Evolutionary conservation across 1,284 basidiomycete genomes (phyloP).

Genomic region (Amylostereum chailletii): DNA sequence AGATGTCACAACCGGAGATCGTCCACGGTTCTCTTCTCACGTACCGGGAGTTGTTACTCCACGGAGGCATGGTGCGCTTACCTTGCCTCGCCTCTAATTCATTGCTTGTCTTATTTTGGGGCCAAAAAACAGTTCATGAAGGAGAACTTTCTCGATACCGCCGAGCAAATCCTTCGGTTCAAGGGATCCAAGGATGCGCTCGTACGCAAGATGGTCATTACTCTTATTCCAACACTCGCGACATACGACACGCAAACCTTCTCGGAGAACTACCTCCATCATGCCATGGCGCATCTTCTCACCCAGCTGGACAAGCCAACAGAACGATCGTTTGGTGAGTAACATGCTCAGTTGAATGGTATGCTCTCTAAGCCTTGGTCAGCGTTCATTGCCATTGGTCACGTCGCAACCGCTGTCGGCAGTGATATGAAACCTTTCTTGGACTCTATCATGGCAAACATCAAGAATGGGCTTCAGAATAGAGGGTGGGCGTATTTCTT

Average conservation of each 20-base stretch:
- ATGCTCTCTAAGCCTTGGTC: conserved; percentile 7
- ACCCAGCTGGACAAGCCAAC: conserved; percentile 84
- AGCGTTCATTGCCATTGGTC: conserved; percentile 96
- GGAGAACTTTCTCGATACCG: conserved; percentile 82
- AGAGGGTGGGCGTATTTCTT: conserved; percentile 55
- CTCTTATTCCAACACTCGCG: conserved; percentile 89
- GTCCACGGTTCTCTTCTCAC: conserved; percentile 93
- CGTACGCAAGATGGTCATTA: conserved; percentile 89
- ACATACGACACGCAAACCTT: conserved; percentile 91
- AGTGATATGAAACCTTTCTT: conserved; percentile 96
- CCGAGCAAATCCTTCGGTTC: conserved; percentile 87
- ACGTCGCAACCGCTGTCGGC: conserved; percentile 86
- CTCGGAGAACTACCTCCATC: conserved; percentile 81
- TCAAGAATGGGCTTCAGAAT: conserved; percentile 82
- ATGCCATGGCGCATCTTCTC: conserved; percentile 86
- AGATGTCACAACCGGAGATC: conserved; percentile 73
- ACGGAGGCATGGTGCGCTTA: conserved; percentile 77
- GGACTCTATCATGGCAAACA: conserved; percentile 85
- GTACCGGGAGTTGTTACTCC: conserved; percentile 85
- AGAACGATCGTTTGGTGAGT: conserved; percentile 80
- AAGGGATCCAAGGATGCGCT: conserved; percentile 81
- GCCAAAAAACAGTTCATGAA: conserved; percentile 72
- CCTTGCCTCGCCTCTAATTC: neutral
- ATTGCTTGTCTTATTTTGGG: neutral
- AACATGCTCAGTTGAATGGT: conserved; percentile 2